A percentile compares a stretch with the other conserved stretches of the same genome.
Evolutionary conservation across 1,139 yeast species (phyloP).

Genomic region (Yamadazyma songkhlaensis): DNA sequence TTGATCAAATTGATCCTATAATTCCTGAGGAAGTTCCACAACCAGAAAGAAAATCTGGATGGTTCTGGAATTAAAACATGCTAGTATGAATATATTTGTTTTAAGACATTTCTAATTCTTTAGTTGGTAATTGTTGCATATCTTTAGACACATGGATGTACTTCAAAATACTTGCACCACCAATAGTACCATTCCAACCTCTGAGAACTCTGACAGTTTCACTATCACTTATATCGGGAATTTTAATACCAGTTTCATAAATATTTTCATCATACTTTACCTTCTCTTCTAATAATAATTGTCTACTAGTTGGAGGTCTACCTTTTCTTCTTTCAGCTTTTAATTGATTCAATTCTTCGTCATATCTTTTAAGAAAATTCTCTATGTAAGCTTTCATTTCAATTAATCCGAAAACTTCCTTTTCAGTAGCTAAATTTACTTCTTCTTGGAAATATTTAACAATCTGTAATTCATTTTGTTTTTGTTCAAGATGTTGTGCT

Average conservation of each 20-base stretch:
- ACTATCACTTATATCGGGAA: slow-evolving; percentile 69
- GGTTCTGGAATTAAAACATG: slow-evolving; percentile 15
- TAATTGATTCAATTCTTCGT: slow-evolving; percentile 64
- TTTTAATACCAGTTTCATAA: slow-evolving; percentile 64
- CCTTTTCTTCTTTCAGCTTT: slow-evolving; percentile 71
- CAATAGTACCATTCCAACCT: slow-evolving; percentile 79
- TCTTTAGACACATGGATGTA: slow-evolving; percentile 34
- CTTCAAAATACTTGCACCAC: slow-evolving; percentile 69
- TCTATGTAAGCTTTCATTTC: slow-evolving; percentile 63
- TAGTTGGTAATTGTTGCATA: slow-evolving; percentile 26
- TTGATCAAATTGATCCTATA: background rate
- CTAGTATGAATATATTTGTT: slow-evolving; percentile 3
- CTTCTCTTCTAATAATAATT: slow-evolving; percentile 61
- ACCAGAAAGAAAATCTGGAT: slow-evolving; percentile 9
- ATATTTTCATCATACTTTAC: slow-evolving; percentile 59
- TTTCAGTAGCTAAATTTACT: slow-evolving; percentile 42
- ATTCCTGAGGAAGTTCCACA: background rate
- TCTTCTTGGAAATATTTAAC: slow-evolving; percentile 65
- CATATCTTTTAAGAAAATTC: slow-evolving; percentile 64
- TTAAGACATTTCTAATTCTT: slow-evolving; percentile 18
- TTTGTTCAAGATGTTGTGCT: slow-evolving; percentile 52
- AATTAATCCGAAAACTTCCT: slow-evolving; percentile 44
- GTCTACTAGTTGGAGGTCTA: slow-evolving; percentile 77
- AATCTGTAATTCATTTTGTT: slow-evolving; percentile 56
- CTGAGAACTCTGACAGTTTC: slow-evolving; percentile 58